phyloP scores from a whole-genome alignment of 2,329 filamentous ascomycete species.

The Pseudovirgaria hyperparasitica region DNA sequence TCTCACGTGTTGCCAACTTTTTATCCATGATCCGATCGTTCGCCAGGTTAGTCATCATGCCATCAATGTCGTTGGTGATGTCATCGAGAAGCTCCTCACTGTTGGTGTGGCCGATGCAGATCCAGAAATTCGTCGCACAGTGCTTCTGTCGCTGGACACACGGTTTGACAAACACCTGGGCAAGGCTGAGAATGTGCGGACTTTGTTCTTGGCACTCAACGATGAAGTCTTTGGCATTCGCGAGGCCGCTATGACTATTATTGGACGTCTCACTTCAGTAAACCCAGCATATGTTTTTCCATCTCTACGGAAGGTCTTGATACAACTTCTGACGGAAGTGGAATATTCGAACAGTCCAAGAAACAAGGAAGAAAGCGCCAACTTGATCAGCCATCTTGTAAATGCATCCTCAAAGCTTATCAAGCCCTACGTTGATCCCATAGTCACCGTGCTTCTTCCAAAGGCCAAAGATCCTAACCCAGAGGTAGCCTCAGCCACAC shows the following conservation, averaged over 20 bases:
- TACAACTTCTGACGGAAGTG: constrained; percentile 91
- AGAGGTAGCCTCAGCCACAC: constrained; percentile 84
- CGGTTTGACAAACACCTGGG: constrained; percentile 95
- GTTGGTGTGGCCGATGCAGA: constrained; percentile 88
- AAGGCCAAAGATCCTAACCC: constrained; percentile 78
- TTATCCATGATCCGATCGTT: constrained; percentile 92
- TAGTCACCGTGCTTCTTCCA: constrained; percentile 86
- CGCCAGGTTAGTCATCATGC: constrained; percentile 96
- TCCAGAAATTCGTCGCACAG: constrained; percentile 75
- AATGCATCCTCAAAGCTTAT: constrained; percentile 87
- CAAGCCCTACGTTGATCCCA: constrained; percentile 92
- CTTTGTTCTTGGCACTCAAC: constrained; percentile 87
- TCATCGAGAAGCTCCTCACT: constrained; percentile 91
- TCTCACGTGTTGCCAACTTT: constrained; percentile 93
- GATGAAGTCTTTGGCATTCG: constrained; percentile 88
- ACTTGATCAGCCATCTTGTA: constrained; percentile 81
- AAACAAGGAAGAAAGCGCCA: constrained; percentile 94
- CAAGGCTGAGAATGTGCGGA: constrained; percentile 93
- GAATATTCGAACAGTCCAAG: constrained; percentile 89
- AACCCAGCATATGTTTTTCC: constrained; percentile 98
- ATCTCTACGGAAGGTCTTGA: constrained; percentile 82
- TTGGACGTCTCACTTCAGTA: constrained; percentile 77
- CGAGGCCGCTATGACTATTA: constrained; percentile 91
- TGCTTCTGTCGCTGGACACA: constrained; percentile 77
- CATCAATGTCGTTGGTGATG: constrained; percentile 91